Percentiles rank a stretch among this genome's conserved stretches.
Evolutionary conservation across 495 filamentous ascomycete genomes (phyloP).

Genomic region (Penicilliopsis zonata): DNA sequence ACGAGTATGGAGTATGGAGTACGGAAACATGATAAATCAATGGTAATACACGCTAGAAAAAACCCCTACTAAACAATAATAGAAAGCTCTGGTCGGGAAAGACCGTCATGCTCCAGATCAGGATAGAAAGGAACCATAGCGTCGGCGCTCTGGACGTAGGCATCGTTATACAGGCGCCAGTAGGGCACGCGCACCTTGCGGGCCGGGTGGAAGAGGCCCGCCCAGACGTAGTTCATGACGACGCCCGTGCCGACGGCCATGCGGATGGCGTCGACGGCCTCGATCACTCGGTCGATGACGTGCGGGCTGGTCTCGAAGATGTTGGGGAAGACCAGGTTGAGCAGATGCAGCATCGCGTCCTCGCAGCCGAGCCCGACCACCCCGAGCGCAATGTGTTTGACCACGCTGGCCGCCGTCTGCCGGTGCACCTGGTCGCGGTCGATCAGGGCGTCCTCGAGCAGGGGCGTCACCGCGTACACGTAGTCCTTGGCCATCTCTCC

Average conservation of each 20-base stretch:
- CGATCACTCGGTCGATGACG: slow-evolving; percentile 95
- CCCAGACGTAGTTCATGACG: slow-evolving; percentile 96
- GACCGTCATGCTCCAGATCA: slow-evolving; percentile 60
- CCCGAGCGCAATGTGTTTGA: slow-evolving; percentile 94
- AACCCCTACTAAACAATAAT: slow-evolving; percentile 89
- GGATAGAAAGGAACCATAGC: slow-evolving; percentile 95
- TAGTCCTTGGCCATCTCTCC: slow-evolving; percentile 99
- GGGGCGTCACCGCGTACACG: slow-evolving; percentile 94
- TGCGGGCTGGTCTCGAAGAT: slow-evolving; percentile 97
- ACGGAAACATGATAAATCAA: too few species aligned
- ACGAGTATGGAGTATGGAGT: too few species aligned
- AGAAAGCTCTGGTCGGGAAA: slow-evolving; percentile 64
- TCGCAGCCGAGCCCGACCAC: slow-evolving; percentile 96
- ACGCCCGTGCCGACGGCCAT: slow-evolving; percentile 86
- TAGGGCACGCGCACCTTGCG: slow-evolving; percentile 88
- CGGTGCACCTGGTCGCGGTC: slow-evolving; percentile 98
- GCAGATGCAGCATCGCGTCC: slow-evolving; percentile 94
- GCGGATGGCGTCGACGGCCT: slow-evolving; percentile 92
- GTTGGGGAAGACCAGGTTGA: slow-evolving; percentile 93
- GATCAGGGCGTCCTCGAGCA: slow-evolving; percentile 94
- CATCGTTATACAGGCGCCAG: slow-evolving; percentile 92
- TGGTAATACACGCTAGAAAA: too few species aligned
- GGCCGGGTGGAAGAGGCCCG: slow-evolving; percentile 91
- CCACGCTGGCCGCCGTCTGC: slow-evolving; percentile 89
- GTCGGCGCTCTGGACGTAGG: slow-evolving; percentile 90